These are phyloP conservation scores for Solanum boliviense DNA, from an alignment of 257 asterid genomes.

Conservation along the genomic window DNA sequence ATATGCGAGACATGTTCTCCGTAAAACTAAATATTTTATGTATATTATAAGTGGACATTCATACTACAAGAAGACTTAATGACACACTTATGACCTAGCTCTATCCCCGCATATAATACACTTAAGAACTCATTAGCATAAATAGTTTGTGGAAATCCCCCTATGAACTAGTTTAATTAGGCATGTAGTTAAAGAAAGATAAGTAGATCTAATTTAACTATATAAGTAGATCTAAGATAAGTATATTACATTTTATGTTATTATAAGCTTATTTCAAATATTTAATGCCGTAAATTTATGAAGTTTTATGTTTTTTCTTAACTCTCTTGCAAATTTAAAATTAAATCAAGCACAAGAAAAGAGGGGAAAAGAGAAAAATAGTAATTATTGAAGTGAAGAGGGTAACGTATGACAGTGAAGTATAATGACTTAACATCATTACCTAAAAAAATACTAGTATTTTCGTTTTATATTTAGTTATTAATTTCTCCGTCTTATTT, in stretches of 20 bases:
- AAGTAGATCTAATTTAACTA: too few relatives aligned
- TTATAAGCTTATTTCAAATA: too few relatives aligned
- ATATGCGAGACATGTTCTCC: accelerated
- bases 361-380: not conserved
- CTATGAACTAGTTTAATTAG: not conserved
- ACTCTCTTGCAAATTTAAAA: not conserved
- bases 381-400: not conserved
- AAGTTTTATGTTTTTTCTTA: not conserved
- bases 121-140: not conserved
- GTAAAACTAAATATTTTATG: not conserved
- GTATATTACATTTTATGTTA: too few relatives aligned
- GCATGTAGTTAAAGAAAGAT: not conserved
- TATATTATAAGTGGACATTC: not conserved
- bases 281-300: not conserved
- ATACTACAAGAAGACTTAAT: not conserved
- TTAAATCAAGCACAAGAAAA: not conserved
- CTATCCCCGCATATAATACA: not conserved
- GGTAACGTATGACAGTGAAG: not conserved
- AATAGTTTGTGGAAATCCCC: not conserved
- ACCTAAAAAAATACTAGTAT: not conserved
- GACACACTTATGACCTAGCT: not conserved
- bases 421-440: not conserved
- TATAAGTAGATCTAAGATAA: too few relatives aligned
- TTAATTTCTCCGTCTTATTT: not conserved
- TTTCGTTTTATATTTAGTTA: too few relatives aligned